Evolutionary conservation across 768 basidiomycete species (phyloP).

Genomic region (Tremella fuciformis): DNA sequence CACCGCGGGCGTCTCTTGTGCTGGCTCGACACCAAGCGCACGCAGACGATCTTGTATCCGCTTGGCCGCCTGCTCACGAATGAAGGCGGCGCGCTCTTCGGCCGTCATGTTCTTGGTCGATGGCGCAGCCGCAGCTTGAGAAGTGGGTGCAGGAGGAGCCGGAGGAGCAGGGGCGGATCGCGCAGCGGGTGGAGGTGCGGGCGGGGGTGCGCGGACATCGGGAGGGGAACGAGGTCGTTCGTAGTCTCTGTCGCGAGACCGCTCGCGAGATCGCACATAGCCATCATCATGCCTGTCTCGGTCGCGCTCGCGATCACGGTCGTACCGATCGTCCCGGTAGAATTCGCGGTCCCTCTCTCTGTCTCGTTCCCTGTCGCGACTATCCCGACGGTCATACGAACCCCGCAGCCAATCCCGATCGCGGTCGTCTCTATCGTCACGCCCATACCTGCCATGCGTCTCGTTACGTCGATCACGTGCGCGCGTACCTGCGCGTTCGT

Average conservation of each 20-base stretch:
- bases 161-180: slow-evolving; percentile 54
- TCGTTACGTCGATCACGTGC: slow-evolving; percentile 84
- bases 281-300: slow-evolving; percentile 49
- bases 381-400: slow-evolving; percentile 52
- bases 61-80: slow-evolving; percentile 73
- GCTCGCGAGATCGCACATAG: slow-evolving; percentile 51
- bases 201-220: slow-evolving; percentile 38
- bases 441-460: slow-evolving; percentile 56
- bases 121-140: slow-evolving; percentile 47
- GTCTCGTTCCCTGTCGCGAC: slow-evolving; percentile 54
- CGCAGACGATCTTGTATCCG: slow-evolving; percentile 80
- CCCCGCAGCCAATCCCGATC: slow-evolving; percentile 33
- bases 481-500: slow-evolving; percentile 72
- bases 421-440: slow-evolving; percentile 26
- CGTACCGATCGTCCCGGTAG: slow-evolving; percentile 54
- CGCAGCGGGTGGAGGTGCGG: slow-evolving; percentile 54
- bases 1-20: slow-evolving; percentile 52
- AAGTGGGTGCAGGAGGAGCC: slow-evolving; percentile 50
- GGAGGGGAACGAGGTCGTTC: slow-evolving; percentile 22
- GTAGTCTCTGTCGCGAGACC: slow-evolving; percentile 49
- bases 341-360: slow-evolving; percentile 54
- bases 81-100: slow-evolving; percentile 74
- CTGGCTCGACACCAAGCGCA: slow-evolving; percentile 68
- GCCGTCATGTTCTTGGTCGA: slow-evolving; percentile 76
- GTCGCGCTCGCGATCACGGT: slow-evolving; percentile 39